Evolutionary conservation across 179 eudicot species (phyloP).

Genomic region (Sideroxylon spinosum): DNA sequence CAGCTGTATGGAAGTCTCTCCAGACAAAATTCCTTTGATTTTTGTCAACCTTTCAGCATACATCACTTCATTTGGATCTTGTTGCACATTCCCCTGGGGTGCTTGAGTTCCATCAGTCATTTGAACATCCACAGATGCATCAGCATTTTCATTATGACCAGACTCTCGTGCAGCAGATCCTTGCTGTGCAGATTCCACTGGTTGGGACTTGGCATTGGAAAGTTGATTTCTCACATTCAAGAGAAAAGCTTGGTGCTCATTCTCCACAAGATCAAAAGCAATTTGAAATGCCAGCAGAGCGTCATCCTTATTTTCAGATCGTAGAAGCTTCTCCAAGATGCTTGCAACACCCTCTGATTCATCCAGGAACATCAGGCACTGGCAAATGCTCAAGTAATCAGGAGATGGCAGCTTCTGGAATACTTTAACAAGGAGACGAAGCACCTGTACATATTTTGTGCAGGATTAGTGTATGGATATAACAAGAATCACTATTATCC

Average conservation of each 20-base stretch:
- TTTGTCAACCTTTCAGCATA: slow-evolving; percentile 73
- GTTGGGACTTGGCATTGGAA: slow-evolving; percentile 43
- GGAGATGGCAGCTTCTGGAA: slow-evolving; percentile 81
- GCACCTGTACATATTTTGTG: slow-evolving; percentile 48
- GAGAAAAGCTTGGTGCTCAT: slow-evolving; percentile 96
- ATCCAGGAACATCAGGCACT: slow-evolving; percentile 91
- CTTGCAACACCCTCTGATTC: slow-evolving; percentile 69
- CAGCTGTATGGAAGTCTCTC: slow-evolving; percentile 92
- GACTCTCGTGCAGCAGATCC: slow-evolving; percentile 48
- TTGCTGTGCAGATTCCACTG: slow-evolving; percentile 39
- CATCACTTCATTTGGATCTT: slow-evolving; percentile 63
- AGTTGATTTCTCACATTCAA: slow-evolving; percentile 73
- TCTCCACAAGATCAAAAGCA: slow-evolving; percentile 94
- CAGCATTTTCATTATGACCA: slow-evolving; percentile 38
- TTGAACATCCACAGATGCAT: slow-evolving; percentile 64
- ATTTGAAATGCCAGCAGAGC: slow-evolving; percentile 86
- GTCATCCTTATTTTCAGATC: slow-evolving; percentile 71
- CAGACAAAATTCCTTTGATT: slow-evolving; percentile 80
- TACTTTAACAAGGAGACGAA: slow-evolving; percentile 75
- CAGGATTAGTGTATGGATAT: neutral
- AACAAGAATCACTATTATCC: neutral
- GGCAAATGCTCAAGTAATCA: slow-evolving; percentile 89
- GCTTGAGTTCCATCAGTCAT: slow-evolving; percentile 62
- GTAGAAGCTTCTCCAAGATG: slow-evolving; percentile 74
- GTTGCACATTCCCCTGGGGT: slow-evolving; percentile 25